A percentile compares a stretch with the other conserved stretches of the same genome.
These are phyloP conservation scores for Xylaria sp. DNA, from an alignment of 2,329 filamentous ascomycete species.

Conservation along the genomic window DNA sequence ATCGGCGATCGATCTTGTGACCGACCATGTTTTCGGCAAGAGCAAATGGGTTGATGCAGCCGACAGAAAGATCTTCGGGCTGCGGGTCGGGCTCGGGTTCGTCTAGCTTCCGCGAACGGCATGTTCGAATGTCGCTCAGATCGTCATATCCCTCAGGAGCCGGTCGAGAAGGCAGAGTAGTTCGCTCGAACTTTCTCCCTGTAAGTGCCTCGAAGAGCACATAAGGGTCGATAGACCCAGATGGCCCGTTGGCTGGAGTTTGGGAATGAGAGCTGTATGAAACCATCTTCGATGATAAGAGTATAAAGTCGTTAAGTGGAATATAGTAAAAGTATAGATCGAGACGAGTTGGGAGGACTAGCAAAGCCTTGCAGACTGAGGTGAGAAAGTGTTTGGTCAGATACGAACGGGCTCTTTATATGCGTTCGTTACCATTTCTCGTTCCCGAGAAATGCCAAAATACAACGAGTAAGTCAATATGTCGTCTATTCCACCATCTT, in stretches of 20 bases:
- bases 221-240: conserved; percentile 49
- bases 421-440: background rate
- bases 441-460: background rate
- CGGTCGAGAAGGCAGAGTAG: conserved; percentile 42
- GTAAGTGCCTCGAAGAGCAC: conserved; percentile 54
- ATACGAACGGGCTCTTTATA: conserved; percentile 25
- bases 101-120: conserved; percentile 39
- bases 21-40: conserved; percentile 57
- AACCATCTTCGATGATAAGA: conserved; percentile 41
- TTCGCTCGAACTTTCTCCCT: conserved; percentile 49
- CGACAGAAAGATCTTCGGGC: conserved; percentile 53
- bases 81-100: conserved; percentile 50
- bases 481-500: background rate
- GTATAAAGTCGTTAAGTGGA: conserved; percentile 4
- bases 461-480: background rate
- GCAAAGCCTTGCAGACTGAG: conserved; percentile 10
- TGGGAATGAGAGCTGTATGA: conserved; percentile 36
- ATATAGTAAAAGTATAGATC: background rate
- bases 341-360: background rate
- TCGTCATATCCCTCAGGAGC: conserved; percentile 51
- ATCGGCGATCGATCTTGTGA: conserved; percentile 53
- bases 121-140: conserved; percentile 46
- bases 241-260: conserved; percentile 27
- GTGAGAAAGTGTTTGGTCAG: background rate
- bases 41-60: conserved; percentile 58